These are phyloP conservation scores for Cruciata laevipes DNA, from an alignment of 257 asterid species.

Conservation along the genomic window DNA sequence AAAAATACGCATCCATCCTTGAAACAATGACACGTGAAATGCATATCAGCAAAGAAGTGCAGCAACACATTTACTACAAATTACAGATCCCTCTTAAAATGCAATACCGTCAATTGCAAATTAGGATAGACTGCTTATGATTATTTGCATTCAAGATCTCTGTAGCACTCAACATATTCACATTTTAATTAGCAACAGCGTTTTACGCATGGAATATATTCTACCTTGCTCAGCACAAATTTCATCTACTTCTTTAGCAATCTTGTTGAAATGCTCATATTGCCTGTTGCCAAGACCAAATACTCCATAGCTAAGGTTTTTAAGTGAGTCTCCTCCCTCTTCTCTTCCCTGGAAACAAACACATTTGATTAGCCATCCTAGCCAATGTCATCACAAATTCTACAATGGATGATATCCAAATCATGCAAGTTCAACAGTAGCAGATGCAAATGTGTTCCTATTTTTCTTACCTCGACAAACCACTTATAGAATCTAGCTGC, in stretches of 20 bases:
- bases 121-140: neutral
- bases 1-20: neutral
- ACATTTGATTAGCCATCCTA: slow-evolving; percentile 17
- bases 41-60: neutral
- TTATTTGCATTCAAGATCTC: neutral
- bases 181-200: neutral
- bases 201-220: slow-evolving; percentile 3
- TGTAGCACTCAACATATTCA: neutral
- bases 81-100: neutral
- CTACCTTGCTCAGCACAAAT: slow-evolving; percentile 69
- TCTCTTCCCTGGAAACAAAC: slow-evolving; percentile 59
- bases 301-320: slow-evolving; percentile 75
- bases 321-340: slow-evolving; percentile 68
- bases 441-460: neutral
- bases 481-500: slow-evolving; percentile 97
- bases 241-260: slow-evolving; percentile 78
- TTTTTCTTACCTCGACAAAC: slow-evolving; percentile 70
- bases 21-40: neutral
- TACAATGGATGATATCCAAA: neutral
- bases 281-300: slow-evolving; percentile 99
- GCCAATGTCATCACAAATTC: slow-evolving; percentile 7
- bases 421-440: neutral
- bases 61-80: neutral
- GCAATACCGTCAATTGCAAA: neutral
- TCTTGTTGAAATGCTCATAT: slow-evolving; percentile 99